Conservation (phyloP, 2,329 filamentous ascomycete genomes). For the Alternaria viburni region DNA sequence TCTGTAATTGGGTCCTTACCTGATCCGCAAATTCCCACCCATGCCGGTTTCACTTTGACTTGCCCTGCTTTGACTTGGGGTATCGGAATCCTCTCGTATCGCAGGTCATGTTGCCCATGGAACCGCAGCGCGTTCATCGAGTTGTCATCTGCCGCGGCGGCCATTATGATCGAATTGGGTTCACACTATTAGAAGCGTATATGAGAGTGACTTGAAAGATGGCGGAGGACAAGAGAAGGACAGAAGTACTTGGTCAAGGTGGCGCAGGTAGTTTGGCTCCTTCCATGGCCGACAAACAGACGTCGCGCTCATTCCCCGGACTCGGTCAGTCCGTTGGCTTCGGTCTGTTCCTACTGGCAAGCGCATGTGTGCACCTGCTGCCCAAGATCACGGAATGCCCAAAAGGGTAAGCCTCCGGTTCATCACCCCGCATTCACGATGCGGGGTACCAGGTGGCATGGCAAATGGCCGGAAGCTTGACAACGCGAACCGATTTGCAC, state of each 20-base stretch:
- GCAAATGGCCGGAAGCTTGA: neutral
- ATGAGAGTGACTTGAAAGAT: neutral
- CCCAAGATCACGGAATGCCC: slow-evolving; percentile 22
- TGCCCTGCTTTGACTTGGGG: slow-evolving; percentile 50
- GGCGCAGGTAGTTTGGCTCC: neutral
- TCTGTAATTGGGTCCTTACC: slow-evolving; percentile 25
- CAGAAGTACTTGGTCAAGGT: neutral
- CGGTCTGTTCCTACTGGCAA: slow-evolving; percentile 2
- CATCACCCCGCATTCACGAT: slow-evolving; percentile 30
- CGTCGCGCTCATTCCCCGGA: slow-evolving; percentile 1
- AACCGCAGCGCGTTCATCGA: slow-evolving; percentile 57
- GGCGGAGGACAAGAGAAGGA: neutral
- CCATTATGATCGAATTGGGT: neutral
- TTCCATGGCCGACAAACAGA: neutral
- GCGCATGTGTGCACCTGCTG: slow-evolving; percentile 13
- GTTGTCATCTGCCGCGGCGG: slow-evolving; percentile 14
- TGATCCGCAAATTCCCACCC: slow-evolving; percentile 52
- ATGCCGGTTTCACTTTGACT: slow-evolving; percentile 52
- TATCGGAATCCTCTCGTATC: slow-evolving; percentile 52
- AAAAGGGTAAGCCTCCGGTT: slow-evolving; percentile 24
- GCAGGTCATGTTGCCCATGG: slow-evolving; percentile 53
- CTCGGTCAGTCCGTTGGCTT: neutral
- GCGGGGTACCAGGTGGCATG: slow-evolving; percentile 21
- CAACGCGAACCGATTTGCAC: neutral
- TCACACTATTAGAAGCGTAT: neutral